Percentiles rank a stretch among this genome's conserved stretches.
Evolutionary conservation across 2,329 filamentous ascomycete species (phyloP).

Genomic region (Sarocladium oryzae): DNA sequence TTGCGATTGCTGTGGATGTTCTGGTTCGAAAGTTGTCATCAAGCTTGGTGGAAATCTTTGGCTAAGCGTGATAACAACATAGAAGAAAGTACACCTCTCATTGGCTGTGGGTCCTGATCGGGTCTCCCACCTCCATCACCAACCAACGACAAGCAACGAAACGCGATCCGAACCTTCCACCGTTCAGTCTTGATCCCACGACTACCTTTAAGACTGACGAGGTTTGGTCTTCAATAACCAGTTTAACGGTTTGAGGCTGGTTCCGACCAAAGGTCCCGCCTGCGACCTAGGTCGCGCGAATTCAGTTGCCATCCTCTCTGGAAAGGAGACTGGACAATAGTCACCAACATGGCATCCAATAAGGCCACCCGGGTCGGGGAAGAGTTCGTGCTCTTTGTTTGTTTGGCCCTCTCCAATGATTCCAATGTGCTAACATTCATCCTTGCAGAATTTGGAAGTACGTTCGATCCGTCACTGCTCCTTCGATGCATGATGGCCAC

Average conservation of each 20-base stretch:
- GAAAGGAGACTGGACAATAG: neutral
- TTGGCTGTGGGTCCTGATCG: conserved; percentile 22
- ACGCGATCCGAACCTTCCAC: conserved; percentile 8
- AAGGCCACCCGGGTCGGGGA: conserved; percentile 57
- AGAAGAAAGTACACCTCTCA: conserved; percentile 11
- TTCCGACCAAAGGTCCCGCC: neutral
- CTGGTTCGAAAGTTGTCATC: neutral
- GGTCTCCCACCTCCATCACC: conserved; percentile 17
- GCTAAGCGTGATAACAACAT: conserved; percentile 3
- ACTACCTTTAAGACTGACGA: neutral
- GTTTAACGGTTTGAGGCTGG: no score
- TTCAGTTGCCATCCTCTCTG: conserved; percentile 10
- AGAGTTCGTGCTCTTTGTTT: conserved; percentile 41
- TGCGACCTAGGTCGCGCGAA: neutral
- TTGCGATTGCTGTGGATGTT: neutral
- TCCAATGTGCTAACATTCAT: conserved; percentile 11
- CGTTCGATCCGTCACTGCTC: conserved; percentile 19
- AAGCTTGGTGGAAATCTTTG: conserved; percentile 8
- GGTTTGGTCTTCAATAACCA: no score
- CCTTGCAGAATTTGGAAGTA: conserved; percentile 81
- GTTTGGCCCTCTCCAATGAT: neutral
- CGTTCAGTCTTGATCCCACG: neutral
- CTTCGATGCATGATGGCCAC: conserved; percentile 11
- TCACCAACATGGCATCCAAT: conserved; percentile 46
- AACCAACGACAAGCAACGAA: conserved; percentile 11